A percentile compares a stretch with the other conserved stretches of the same genome.
These are phyloP conservation scores for Saccharomycopsis hybrid DNA, from an alignment of 1,139 yeast genomes.

Conservation along the genomic window DNA sequence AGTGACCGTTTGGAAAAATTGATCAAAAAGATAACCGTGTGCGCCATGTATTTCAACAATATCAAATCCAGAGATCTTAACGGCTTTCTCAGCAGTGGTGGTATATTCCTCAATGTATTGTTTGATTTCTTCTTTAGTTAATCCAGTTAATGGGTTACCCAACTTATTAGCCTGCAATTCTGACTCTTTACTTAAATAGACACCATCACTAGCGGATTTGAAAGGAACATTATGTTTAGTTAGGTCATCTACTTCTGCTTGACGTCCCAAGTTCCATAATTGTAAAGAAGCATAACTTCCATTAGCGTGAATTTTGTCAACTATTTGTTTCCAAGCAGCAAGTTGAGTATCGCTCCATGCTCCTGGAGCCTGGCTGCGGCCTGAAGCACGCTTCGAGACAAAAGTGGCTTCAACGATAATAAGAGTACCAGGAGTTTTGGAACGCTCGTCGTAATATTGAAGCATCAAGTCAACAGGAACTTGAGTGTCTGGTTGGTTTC, in stretches of 20 bases:
- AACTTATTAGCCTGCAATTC: constrained; percentile 29
- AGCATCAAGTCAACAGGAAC: constrained; percentile 25
- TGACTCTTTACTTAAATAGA: constrained; percentile 31
- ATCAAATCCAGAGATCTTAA: constrained; percentile 47
- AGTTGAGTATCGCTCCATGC: constrained; percentile 38
- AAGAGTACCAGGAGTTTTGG: constrained; percentile 34
- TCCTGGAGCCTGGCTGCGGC: constrained; percentile 39
- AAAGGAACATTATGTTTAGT: constrained; percentile 29
- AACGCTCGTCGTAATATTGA: constrained; percentile 33
- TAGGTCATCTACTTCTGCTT: constrained; percentile 33
- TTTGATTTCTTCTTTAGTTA: constrained; percentile 34
- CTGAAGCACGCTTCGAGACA: constrained; percentile 33
- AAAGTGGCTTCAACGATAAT: constrained; percentile 34
- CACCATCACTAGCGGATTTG: constrained; percentile 31
- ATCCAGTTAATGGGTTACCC: constrained; percentile 31
- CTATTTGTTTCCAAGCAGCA: constrained; percentile 33
- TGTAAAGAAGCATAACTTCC: constrained; percentile 29
- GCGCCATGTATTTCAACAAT: constrained; percentile 65
- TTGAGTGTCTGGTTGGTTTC: constrained; percentile 31
- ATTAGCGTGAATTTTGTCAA: constrained; percentile 32
- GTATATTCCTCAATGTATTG: constrained; percentile 31
- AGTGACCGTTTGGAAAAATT: constrained; percentile 45
- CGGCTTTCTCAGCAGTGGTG: constrained; percentile 34
- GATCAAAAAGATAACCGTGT: constrained; percentile 64
- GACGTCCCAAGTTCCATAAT: constrained; percentile 42